Evolutionary conservation across 257 asterid genomes (phyloP).

Genomic region (Solanum medicagineum): DNA sequence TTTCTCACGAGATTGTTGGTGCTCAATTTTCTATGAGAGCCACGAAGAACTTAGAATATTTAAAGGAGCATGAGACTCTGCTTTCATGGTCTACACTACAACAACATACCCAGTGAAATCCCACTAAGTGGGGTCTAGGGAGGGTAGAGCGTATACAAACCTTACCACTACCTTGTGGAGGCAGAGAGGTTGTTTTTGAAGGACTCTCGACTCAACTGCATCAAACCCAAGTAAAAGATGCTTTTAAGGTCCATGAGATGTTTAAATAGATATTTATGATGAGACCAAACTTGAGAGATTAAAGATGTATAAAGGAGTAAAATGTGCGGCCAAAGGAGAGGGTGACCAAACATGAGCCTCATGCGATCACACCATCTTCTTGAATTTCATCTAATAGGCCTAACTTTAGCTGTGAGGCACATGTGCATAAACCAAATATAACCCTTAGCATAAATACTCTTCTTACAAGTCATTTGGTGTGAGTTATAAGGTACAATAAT

Average conservation of each 20-base stretch:
- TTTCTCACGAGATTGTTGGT: constrained; percentile 77
- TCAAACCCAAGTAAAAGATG: too few relatives aligned
- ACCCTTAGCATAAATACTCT: not conserved
- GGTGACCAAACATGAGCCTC: not conserved
- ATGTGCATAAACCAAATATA: not conserved
- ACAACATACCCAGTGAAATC: not conserved
- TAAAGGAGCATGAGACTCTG: not conserved
- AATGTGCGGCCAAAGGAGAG: not conserved
- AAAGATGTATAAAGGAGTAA: not conserved
- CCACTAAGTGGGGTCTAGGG: not conserved
- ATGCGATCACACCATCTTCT: not conserved
- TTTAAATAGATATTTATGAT: not conserved
- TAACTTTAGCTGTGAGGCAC: not conserved
- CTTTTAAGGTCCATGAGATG: not conserved
- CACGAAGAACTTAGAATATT: constrained; percentile 35
- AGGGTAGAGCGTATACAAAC: not conserved
- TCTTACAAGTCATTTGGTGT: not conserved
- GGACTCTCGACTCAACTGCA: too few relatives aligned
- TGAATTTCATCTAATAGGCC: not conserved
- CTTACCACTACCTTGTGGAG: too few relatives aligned
- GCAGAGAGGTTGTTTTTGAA: too few relatives aligned
- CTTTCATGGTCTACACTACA: not conserved
- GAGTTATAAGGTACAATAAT: too few relatives aligned
- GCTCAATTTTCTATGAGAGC: constrained; percentile 67
- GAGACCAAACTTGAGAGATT: not conserved